phyloP scores from a whole-genome alignment of 1,284 basidiomycete species.

The Cryptococcus jaspeensis region DNA sequence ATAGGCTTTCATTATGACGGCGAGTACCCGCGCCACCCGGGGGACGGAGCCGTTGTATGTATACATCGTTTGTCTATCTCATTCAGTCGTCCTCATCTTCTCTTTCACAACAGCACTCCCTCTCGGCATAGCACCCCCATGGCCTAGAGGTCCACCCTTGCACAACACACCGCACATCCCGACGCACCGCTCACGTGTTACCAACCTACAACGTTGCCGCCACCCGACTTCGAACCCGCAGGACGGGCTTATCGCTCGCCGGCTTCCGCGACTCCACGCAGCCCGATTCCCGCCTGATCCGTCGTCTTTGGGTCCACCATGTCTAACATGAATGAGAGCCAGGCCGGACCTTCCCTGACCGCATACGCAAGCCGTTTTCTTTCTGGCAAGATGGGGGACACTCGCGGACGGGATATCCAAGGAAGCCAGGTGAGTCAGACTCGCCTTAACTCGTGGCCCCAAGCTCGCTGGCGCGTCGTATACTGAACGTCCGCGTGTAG shows the following conservation, averaged over 20 bases:
- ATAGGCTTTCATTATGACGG: no score
- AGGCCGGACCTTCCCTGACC: constrained; percentile 37
- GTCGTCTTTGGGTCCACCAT: no score
- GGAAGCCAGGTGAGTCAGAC: constrained; percentile 33
- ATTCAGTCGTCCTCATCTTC: no score
- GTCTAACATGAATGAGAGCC: constrained; percentile 11
- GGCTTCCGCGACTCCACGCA: neutral
- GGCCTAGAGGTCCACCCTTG: no score
- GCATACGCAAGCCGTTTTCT: constrained; percentile 46
- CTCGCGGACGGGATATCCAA: constrained; percentile 10
- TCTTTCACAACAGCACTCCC: no score
- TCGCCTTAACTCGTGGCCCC: neutral
- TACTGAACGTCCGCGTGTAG: constrained; percentile 12
- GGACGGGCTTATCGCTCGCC: constrained; percentile 9
- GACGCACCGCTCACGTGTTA: no score
- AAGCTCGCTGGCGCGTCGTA: constrained; percentile 2
- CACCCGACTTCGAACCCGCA: neutral
- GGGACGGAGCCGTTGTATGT: no score
- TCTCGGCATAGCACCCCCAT: no score
- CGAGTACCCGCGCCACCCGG: no score
- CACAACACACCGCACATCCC: no score
- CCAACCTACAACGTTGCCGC: no score
- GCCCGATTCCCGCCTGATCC: neutral
- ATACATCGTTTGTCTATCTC: no score
- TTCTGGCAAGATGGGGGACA: constrained; percentile 19